phyloP scores from a whole-genome alignment of 352 stramenopile genomes.

The Thraustotheca clavata region DNA sequence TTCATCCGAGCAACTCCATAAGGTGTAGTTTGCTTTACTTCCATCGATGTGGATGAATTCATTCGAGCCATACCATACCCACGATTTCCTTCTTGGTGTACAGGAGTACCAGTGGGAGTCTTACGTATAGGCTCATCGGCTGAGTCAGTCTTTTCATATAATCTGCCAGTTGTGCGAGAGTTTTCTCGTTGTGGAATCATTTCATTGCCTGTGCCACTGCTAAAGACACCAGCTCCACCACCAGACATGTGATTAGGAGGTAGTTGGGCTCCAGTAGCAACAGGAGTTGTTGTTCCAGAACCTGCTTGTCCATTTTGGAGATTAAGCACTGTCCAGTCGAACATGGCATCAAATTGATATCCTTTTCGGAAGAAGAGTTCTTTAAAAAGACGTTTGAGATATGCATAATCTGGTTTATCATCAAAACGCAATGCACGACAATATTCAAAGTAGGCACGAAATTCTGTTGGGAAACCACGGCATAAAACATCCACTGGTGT shows the following conservation, averaged over 20 bases:
- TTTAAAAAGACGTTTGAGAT: slow-evolving; percentile 96
- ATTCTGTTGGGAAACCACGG: slow-evolving; percentile 94
- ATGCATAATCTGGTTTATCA: slow-evolving; percentile 84
- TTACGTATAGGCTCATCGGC: background rate
- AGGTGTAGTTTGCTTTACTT: background rate
- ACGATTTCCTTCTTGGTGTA: background rate
- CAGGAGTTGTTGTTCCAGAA: background rate
- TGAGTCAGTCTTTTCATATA: slow-evolving; percentile 7
- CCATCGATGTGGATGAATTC: background rate
- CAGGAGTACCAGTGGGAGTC: background rate
- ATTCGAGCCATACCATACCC: background rate
- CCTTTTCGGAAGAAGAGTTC: slow-evolving; percentile 98
- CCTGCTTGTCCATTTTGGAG: slow-evolving; percentile 22
- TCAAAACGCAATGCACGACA: slow-evolving; percentile 78
- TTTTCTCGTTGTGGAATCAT: slow-evolving; percentile 9
- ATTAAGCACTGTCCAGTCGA: slow-evolving; percentile 97
- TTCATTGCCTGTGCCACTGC: background rate
- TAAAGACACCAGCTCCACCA: slow-evolving; percentile 1
- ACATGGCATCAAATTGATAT: slow-evolving; percentile 98
- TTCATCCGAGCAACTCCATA: background rate
- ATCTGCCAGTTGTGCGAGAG: slow-evolving; percentile 7
- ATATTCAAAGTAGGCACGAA: slow-evolving; percentile 96
- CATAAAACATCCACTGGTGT: slow-evolving; percentile 89
- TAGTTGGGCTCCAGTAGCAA: background rate
- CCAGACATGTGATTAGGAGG: background rate